Percentiles rank a stretch among this genome's conserved stretches.
Conservation (phyloP, 805 yeast genomes). For the Phaffomyces antillensis region DNA sequence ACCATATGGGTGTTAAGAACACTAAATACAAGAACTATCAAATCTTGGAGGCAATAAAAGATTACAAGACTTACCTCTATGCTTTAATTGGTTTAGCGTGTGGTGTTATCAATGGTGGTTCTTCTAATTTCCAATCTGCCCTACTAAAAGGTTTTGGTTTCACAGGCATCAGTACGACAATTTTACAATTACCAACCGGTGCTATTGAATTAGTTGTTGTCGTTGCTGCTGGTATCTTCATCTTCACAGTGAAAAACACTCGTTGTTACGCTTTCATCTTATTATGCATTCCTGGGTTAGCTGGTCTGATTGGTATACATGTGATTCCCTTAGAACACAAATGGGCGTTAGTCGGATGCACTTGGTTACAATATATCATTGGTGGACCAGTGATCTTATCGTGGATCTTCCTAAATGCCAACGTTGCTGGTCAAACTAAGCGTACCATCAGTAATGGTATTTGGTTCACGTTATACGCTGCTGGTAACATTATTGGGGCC, state of each 20-base stretch:
- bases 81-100: constrained; percentile 29
- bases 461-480: constrained; percentile 31
- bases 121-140: constrained; percentile 34
- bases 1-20: constrained; percentile 36
- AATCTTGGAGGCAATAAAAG: constrained; percentile 39
- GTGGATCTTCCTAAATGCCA: constrained; percentile 9
- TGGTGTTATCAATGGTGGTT: constrained; percentile 38
- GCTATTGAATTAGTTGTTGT: constrained; percentile 22
- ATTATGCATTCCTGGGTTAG: constrained; percentile 25
- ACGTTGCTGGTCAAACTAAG: constrained; percentile 35
- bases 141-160: constrained; percentile 27
- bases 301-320: constrained; percentile 28
- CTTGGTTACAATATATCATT: constrained; percentile 4
- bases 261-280: constrained; percentile 1
- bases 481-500: constrained; percentile 39
- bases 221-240: constrained; percentile 6
- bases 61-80: constrained; percentile 40
- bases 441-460: constrained; percentile 31
- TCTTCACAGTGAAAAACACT: not conserved
- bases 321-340: constrained; percentile 4
- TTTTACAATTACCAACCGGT: constrained; percentile 20
- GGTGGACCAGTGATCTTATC: constrained; percentile 4
- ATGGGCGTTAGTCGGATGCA: constrained; percentile 27
- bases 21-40: constrained; percentile 41
- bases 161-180: constrained; percentile 12